Conservation (phyloP, 208 protist genomes). For the Spongospora subterranea region DNA sequence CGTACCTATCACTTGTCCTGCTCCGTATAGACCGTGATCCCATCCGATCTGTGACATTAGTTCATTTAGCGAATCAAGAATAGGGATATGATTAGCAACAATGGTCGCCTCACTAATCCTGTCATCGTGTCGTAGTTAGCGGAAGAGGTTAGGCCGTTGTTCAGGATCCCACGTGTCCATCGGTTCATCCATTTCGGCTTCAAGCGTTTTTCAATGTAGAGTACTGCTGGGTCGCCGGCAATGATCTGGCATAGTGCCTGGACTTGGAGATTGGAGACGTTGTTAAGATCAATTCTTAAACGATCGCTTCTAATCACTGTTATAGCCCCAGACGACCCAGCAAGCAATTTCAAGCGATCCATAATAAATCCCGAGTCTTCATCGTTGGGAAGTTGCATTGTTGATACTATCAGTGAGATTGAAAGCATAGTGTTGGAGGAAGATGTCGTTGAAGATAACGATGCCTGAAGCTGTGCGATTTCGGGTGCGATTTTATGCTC, state of each 20-base stretch:
- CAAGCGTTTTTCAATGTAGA: neutral
- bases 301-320: neutral
- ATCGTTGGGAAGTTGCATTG: neutral
- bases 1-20: neutral
- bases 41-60: too few species aligned
- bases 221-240: neutral
- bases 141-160: neutral
- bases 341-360: too few species aligned
- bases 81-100: too few species aligned
- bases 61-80: too few species aligned
- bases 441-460: neutral
- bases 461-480: neutral
- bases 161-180: neutral
- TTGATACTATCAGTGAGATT: neutral
- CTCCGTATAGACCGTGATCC: neutral
- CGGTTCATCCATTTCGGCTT: neutral
- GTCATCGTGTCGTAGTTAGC: neutral
- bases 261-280: neutral
- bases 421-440: neutral
- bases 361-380: too few species aligned
- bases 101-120: too few species aligned
- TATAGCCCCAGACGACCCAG: neutral
- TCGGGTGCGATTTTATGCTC: neutral
- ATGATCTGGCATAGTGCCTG: neutral
- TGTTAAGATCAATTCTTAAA: neutral